Percentiles rank a stretch among this genome's conserved stretches.
Evolutionary conservation across 495 filamentous ascomycete genomes (phyloP).

Genomic region (Neurospora sp.): DNA sequence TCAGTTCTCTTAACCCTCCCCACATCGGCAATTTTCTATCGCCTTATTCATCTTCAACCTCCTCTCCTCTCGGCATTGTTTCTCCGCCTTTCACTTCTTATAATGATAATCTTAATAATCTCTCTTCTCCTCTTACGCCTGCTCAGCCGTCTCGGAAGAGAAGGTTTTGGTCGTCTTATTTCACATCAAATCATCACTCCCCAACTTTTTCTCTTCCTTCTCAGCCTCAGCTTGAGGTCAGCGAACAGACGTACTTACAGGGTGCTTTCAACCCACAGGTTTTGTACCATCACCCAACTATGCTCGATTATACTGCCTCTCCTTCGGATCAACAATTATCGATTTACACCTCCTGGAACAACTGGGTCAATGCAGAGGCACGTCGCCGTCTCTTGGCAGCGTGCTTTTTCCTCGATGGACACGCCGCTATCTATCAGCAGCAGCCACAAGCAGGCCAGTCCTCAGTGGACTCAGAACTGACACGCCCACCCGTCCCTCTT

Average conservation of each 20-base stretch:
- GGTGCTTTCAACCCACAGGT: slow-evolving; percentile 32
- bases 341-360: slow-evolving; percentile 31
- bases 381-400: slow-evolving; percentile 38
- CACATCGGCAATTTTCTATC: slow-evolving; percentile 18
- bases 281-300: slow-evolving; percentile 19
- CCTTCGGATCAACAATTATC: slow-evolving; percentile 18
- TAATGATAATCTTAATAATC: slow-evolving; percentile 13
- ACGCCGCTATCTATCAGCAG: slow-evolving; percentile 40
- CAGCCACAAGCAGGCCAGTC: slow-evolving; percentile 26
- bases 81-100: slow-evolving; percentile 1
- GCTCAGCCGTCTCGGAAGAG: slow-evolving; percentile 4
- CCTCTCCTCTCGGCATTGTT: slow-evolving; percentile 10
- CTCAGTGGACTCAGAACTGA: slow-evolving; percentile 16
- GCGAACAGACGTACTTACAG: slow-evolving; percentile 35
- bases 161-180: slow-evolving; percentile 21
- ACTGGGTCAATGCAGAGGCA: slow-evolving; percentile 39
- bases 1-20: slow-evolving; percentile 10
- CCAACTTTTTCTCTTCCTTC: slow-evolving; percentile 11
- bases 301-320: slow-evolving; percentile 15
- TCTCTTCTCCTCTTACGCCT: slow-evolving; percentile 7
- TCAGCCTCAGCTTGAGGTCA: slow-evolving; percentile 10
- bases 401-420: slow-evolving; percentile 43
- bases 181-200: slow-evolving; percentile 12
- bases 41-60: slow-evolving; percentile 11
- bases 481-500: slow-evolving; percentile 28